Conservation (phyloP, 1,284 basidiomycete species). For the Tylopilus sp. region DNA sequence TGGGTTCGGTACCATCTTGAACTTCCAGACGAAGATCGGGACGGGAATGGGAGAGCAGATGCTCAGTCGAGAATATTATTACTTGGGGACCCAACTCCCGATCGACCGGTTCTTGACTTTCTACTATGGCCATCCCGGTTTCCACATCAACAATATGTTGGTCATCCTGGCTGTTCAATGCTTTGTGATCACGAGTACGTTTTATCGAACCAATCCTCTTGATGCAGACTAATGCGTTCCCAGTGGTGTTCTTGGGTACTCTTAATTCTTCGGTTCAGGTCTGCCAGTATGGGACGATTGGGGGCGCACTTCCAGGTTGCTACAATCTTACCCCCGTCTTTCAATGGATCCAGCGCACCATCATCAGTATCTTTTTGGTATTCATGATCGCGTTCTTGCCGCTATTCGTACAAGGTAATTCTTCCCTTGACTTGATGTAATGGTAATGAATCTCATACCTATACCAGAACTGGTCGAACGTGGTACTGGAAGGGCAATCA, state of each 20-base stretch:
- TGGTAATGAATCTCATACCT: slow-evolving; percentile 3
- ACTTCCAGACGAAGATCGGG: slow-evolving; percentile 99
- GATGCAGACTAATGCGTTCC: slow-evolving; percentile 13
- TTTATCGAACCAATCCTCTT: background rate
- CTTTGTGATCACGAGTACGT: slow-evolving; percentile 81
- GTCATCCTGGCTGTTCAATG: slow-evolving; percentile 92
- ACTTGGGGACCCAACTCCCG: slow-evolving; percentile 96
- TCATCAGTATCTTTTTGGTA: slow-evolving; percentile 94
- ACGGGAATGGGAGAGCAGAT: slow-evolving; percentile 99
- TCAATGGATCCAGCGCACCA: slow-evolving; percentile 89
- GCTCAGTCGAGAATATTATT: slow-evolving; percentile 98
- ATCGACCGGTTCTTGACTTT: slow-evolving; percentile 98
- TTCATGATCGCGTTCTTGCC: slow-evolving; percentile 94
- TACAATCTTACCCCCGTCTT: slow-evolving; percentile 88
- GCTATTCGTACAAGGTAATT: slow-evolving; percentile 84
- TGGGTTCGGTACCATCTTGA: slow-evolving; percentile 97
- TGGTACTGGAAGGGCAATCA: slow-evolving; percentile 81
- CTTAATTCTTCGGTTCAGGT: slow-evolving; percentile 75
- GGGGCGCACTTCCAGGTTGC: slow-evolving; percentile 76
- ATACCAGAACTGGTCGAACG: slow-evolving; percentile 84
- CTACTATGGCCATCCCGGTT: slow-evolving; percentile 99
- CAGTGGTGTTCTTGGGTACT: slow-evolving; percentile 89
- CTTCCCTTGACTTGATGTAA: background rate
- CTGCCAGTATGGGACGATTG: slow-evolving; percentile 71
- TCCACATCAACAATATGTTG: slow-evolving; percentile 99